These are phyloP conservation scores for Albatrellus sp. DNA, from an alignment of 1,284 basidiomycete species.

Conservation along the genomic window DNA sequence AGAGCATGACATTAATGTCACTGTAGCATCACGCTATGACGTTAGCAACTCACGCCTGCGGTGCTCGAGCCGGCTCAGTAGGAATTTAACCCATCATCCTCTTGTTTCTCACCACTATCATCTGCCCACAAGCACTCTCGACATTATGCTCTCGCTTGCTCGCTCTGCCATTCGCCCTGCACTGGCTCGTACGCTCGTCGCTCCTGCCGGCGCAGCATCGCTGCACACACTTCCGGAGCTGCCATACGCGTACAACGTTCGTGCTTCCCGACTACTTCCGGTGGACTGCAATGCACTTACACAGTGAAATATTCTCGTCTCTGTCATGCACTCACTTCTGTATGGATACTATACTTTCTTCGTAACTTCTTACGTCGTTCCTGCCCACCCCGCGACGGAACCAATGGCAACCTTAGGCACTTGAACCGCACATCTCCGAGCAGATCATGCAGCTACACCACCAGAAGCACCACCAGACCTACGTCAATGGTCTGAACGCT, in stretches of 20 bases:
- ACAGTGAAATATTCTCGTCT: not conserved
- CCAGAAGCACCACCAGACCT: conserved; percentile 78
- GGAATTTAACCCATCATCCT: too few relatives aligned
- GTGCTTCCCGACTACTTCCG: conserved; percentile 3
- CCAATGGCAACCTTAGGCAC: conserved; percentile 25
- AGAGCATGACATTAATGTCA: too few relatives aligned
- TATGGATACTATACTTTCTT: not conserved
- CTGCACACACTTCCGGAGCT: conserved; percentile 66
- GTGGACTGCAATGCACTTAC: not conserved
- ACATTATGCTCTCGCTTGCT: conserved; percentile 5
- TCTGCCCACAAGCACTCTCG: not conserved
- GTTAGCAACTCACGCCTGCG: too few relatives aligned
- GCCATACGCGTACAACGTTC: conserved; percentile 71
- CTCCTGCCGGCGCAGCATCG: not conserved
- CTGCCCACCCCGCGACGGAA: not conserved
- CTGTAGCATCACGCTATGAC: too few relatives aligned
- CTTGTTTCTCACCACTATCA: too few relatives aligned
- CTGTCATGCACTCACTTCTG: not conserved
- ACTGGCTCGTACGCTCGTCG: not conserved
- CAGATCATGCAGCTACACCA: conserved; percentile 84
- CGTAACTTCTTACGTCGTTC: not conserved
- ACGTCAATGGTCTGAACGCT: conserved; percentile 62
- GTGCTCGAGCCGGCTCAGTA: too few relatives aligned
- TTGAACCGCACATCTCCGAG: conserved; percentile 76
- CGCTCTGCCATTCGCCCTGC: conserved; percentile 1